These are phyloP conservation scores for Ulota crispa DNA, from an alignment of 225 moss, liverwort and hornwort genomes.

Conservation along the genomic window DNA sequence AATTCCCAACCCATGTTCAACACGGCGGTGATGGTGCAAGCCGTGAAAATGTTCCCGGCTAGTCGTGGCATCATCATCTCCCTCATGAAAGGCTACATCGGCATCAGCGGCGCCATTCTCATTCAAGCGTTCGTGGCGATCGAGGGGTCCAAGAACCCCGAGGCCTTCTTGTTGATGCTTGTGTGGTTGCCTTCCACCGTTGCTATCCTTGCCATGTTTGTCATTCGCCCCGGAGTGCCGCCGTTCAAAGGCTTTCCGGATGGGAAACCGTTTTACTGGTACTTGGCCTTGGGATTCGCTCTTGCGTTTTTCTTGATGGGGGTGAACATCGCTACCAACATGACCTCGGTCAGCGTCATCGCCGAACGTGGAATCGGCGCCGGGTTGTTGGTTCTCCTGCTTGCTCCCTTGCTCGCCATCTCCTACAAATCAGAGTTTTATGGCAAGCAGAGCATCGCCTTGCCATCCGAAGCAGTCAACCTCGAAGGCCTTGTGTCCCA, in stretches of 20 bases:
- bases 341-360: not conserved
- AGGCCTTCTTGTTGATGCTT: constrained; percentile 36
- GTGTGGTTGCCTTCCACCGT: constrained; percentile 54
- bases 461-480: not conserved
- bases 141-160: constrained; percentile 40
- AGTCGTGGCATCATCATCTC: constrained; percentile 64
- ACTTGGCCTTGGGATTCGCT: constrained; percentile 37
- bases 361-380: constrained; percentile 34
- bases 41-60: constrained; percentile 70
- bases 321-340: constrained; percentile 32
- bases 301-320: constrained; percentile 51
- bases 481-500: not conserved
- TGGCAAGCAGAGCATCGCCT: constrained; percentile 26
- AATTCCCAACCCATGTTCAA: constrained; percentile 56
- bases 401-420: constrained; percentile 24
- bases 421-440: constrained; percentile 33
- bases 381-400: constrained; percentile 37
- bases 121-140: constrained; percentile 55
- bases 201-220: constrained; percentile 31
- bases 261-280: constrained; percentile 28
- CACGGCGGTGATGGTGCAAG: constrained; percentile 65
- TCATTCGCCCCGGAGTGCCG: constrained; percentile 28
- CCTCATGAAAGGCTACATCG: constrained; percentile 81
- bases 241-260: constrained; percentile 31
- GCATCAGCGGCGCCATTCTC: constrained; percentile 84